Evolutionary conservation across 805 yeast species (phyloP).

Genomic region (Yamadazyma olivae): DNA sequence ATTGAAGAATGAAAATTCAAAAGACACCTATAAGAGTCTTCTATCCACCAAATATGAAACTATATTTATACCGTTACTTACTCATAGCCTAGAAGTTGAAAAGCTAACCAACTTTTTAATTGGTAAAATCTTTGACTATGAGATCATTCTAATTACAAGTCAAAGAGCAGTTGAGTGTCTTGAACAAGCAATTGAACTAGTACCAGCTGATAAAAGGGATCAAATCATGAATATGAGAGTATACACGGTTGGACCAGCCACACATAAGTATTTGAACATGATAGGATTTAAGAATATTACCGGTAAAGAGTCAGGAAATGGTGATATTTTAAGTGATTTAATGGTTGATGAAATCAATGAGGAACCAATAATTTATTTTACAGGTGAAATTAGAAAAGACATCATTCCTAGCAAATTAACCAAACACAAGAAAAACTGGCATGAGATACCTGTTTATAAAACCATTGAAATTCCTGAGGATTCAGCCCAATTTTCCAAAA

Average conservation of each 20-base stretch:
- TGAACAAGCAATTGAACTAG: slow-evolving; percentile 40
- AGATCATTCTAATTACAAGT: slow-evolving; percentile 67
- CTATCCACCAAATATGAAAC: slow-evolving; percentile 19
- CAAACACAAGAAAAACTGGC: slow-evolving; percentile 40
- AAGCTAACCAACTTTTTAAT: slow-evolving; percentile 44
- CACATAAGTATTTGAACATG: slow-evolving; percentile 52
- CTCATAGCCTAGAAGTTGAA: slow-evolving; percentile 52
- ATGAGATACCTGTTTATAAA: slow-evolving; percentile 66
- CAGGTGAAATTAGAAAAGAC: slow-evolving; percentile 84
- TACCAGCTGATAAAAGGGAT: slow-evolving; percentile 6
- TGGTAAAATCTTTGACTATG: slow-evolving; percentile 36
- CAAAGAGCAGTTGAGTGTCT: slow-evolving; percentile 89
- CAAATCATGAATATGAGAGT: slow-evolving; percentile 49
- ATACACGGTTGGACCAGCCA: slow-evolving; percentile 92
- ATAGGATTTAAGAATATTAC: slow-evolving; percentile 66
- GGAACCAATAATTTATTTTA: slow-evolving; percentile 60
- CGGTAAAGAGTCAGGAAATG: slow-evolving; percentile 79
- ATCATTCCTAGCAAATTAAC: slow-evolving; percentile 65
- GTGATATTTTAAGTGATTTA: slow-evolving; percentile 61
- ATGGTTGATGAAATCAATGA: slow-evolving; percentile 37
- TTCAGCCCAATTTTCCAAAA: slow-evolving; percentile 1
- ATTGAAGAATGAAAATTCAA: slow-evolving; percentile 64
- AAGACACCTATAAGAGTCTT: slow-evolving; percentile 22
- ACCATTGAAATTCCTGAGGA: slow-evolving; percentile 38
- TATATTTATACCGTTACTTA: slow-evolving; percentile 68